Base-by-base conservation (phyloP, 2,329 filamentous ascomycete genomes). In the Penicillium sp. region DNA sequence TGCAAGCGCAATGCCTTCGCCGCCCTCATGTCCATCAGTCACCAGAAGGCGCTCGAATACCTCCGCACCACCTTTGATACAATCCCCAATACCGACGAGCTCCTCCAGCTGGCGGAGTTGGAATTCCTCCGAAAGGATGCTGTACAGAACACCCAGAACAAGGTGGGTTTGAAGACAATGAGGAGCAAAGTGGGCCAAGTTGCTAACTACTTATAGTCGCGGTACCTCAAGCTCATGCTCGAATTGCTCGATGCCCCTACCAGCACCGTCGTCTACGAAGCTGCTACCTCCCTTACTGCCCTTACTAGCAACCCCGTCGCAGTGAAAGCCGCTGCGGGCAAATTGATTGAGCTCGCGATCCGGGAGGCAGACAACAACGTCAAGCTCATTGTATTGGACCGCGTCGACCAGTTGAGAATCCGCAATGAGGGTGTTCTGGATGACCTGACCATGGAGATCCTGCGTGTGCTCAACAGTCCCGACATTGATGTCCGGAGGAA, bases 331-430 rank as follows among this genome's bases (percentile, higher is more conserved):
- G 93, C 93, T 8, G 93, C 93, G 11, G 81, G 82, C 59, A 98
- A 98, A 66, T 93, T 98, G 67, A 95, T 97, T 55, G 93, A 98
- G 69, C 77, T 98, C 7, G 89, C 87, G 66, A 96, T 98, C 67
- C 95, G 95, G 73, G 93, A 97, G 71, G 85, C 93, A 0, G 93
- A 98, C 69, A 98, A 98, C 76, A 98, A 98, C 65, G 93, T 98
- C 55, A 98, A 98, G 74, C 83, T 98, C 37, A 98, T 98, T 59
- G 93, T 98, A 16, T 78, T 98, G 35, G 93, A 97, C 64, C 86
- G 91, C 37, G 93, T 98, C 29, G 86, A 95, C 61, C 85, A 91
- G 61, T 71, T 96, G 52, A 81, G 90, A 59, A 84, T 85, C 66
- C 88, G 88, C 70, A 94, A 95, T 59, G 87, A 93, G 64, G 90